Evolutionary conservation across 2,329 filamentous ascomycete species (phyloP), one percentile per base, ranked within the genome.

Genomic region (Zalaria obscura): DNA sequence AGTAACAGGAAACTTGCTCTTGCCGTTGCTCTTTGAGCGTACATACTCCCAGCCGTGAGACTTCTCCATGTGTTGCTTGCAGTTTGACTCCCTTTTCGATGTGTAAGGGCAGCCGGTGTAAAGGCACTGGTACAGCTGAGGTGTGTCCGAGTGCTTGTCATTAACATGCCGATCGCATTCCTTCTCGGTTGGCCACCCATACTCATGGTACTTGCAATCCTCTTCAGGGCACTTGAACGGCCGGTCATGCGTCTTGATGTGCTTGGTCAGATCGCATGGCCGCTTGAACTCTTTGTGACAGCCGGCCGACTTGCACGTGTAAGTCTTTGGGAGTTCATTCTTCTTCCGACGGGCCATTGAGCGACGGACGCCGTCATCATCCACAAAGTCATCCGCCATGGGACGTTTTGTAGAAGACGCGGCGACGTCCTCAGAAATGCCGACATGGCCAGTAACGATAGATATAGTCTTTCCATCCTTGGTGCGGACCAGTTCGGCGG

Each of bases 41-140:
- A 88, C 73, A 52, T 95, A 95, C n/a, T 72, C 71, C 82, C 85
- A 94, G 44, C 80, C 80, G 55, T 96, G 88, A 1, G 85, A 82
- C 64, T 95, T 95, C 68, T 96, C 89, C 88, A 95, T 95, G 65
- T 96, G 88, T 63, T 95, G 89, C 61, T 95, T 95, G 74, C 86
- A 93, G 63, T 96, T 96, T 48, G 83, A 91, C 66, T 94, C 83
- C 45, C 88, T 81, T 71, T 96, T 96, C 7, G 88, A 94, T 56
- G 86, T 83, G 68, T 96, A 96, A 0, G 83, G 78, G 70, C 91
- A 96, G 25, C 81, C 81, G 52, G 78, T 72, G 64, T 75, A 96
- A 38, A 78, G 65, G 65, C 91, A 98, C 65, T 84, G 78, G 62
- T 78, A 94, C 67, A 93, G 78, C 35, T 78, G 71, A 4, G 91